Percentiles rank a stretch among this genome's conserved stretches.
These are phyloP conservation scores for Acorus calamus DNA, from an alignment of 106 monocot species.

Conservation along the genomic window DNA sequence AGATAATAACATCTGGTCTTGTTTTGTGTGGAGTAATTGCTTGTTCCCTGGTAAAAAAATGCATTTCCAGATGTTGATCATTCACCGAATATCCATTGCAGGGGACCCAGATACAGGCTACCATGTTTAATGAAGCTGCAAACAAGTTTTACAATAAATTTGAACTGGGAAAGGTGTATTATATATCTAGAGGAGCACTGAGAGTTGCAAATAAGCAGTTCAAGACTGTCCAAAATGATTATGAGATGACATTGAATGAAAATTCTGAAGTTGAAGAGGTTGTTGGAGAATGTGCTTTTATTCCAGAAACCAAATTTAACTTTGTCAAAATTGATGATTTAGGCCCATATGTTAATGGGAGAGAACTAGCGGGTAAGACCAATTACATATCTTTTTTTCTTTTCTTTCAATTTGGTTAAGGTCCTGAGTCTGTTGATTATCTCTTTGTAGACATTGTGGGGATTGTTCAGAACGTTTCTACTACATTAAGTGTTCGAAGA, in stretches of 20 bases:
- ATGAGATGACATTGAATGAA: conserved; percentile 94
- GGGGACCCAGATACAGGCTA: conserved; percentile 91
- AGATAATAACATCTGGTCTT: too few species aligned
- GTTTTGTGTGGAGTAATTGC: too few species aligned
- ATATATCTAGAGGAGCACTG: conserved; percentile 73
- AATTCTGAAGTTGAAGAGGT: conserved; percentile 86
- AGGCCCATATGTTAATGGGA: conserved; percentile 74
- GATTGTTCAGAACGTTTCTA: conserved; percentile 69
- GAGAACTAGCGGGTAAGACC: conserved; percentile 68
- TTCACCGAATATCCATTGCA: conserved; percentile 15
- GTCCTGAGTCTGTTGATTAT: not conserved
- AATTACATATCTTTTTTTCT: not conserved
- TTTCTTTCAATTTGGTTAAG: not conserved
- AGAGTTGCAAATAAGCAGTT: conserved; percentile 87
- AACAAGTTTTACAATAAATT: conserved; percentile 75
- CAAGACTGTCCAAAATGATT: conserved; percentile 90
- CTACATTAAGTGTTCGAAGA: conserved; percentile 69
- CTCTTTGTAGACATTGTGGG: conserved; percentile 61
- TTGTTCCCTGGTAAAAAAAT: not conserved
- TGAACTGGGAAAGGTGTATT: conserved; percentile 88
- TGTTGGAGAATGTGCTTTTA: conserved; percentile 42
- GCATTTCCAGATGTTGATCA: not conserved
- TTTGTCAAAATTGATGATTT: conserved; percentile 84
- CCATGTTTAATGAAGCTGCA: conserved; percentile 97
- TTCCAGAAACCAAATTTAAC: conserved; percentile 69